Conservation (phyloP, 202 grass and related monocot species). For the Zizania palustris region DNA sequence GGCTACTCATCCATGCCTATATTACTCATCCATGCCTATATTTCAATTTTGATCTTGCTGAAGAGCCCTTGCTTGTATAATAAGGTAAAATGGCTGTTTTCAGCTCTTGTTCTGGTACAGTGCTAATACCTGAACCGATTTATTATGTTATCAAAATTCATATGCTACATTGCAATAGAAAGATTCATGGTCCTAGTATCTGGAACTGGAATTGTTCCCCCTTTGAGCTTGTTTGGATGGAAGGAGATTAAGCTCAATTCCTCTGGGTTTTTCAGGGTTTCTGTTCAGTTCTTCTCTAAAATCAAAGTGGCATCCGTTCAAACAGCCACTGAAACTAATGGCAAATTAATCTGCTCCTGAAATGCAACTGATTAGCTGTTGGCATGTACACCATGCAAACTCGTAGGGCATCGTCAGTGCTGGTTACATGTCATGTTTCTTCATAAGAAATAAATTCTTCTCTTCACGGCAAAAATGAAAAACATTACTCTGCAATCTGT, state of each 20-base stretch:
- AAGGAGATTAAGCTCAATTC: background rate
- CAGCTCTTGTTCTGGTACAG: background rate
- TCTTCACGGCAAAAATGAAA: background rate
- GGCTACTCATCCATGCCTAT: too few relatives aligned
- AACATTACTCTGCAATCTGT: background rate
- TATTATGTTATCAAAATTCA: background rate
- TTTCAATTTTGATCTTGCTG: conserved; percentile 4
- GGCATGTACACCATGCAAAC: background rate
- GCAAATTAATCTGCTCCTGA: background rate
- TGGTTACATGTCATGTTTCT: background rate
- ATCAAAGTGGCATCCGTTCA: background rate
- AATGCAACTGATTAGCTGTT: background rate
- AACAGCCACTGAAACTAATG: background rate
- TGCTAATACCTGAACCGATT: background rate
- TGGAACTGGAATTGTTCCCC: background rate
- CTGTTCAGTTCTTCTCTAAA: background rate
- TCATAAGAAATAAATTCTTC: background rate
- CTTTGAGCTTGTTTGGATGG: background rate
- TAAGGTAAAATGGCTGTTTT: conserved; percentile 14
- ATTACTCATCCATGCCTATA: background rate
- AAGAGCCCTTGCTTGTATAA: background rate
- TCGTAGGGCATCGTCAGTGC: background rate
- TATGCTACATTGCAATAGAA: background rate
- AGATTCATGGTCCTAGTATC: background rate
- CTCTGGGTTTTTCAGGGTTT: background rate